Conservation (phyloP, 441 rosid species). For the Gossypium davidsonii region DNA sequence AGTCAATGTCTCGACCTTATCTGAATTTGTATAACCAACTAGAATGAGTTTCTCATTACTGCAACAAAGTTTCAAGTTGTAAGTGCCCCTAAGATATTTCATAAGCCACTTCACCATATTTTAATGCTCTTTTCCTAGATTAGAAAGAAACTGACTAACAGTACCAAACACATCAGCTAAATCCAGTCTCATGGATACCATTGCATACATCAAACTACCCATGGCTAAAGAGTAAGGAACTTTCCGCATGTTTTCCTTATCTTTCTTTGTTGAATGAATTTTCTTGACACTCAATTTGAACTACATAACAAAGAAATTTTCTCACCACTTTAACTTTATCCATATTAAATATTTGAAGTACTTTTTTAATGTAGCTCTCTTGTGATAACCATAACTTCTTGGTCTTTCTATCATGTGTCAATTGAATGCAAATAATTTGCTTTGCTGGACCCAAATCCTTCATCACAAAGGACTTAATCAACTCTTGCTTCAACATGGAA, state of each 20-base stretch:
- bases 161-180: not conserved
- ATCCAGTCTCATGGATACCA: not conserved
- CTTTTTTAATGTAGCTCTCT: too few species aligned
- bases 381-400: not conserved
- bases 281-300: too few species aligned
- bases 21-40: not conserved
- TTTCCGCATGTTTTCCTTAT: too few species aligned
- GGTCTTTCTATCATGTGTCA: not conserved
- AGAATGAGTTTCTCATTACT: not conserved
- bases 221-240: not conserved
- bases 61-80: not conserved
- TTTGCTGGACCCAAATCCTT: not conserved
- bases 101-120: not conserved
- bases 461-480: too few species aligned
- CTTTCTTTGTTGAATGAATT: too few species aligned
- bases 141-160: not conserved
- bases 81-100: not conserved
- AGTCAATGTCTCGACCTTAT: not conserved
- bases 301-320: too few species aligned
- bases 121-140: not conserved
- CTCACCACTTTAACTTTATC: too few species aligned
- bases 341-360: too few species aligned
- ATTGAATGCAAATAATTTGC: too few species aligned
- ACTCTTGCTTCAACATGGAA: too few species aligned
- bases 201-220: not conserved